Percentiles rank a stretch among this genome's conserved stretches.
Evolutionary conservation across 768 basidiomycete genomes (phyloP).

Genomic region (Mycena floridula): DNA sequence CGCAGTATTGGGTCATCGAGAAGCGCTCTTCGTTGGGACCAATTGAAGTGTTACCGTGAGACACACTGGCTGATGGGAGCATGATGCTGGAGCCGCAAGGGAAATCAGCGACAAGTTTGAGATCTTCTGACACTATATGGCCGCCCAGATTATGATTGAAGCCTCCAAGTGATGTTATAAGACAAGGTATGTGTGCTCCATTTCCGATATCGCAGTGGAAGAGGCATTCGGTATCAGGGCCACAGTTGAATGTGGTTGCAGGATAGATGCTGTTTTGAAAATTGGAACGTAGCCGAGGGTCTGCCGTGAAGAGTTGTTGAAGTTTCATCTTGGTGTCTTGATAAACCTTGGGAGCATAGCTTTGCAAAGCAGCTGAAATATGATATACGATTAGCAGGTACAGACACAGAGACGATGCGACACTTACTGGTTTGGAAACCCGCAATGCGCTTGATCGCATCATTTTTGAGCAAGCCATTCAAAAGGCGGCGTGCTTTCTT

Average conservation of each 20-base stretch:
- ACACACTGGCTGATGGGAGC: slow-evolving; percentile 10
- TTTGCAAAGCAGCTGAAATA: slow-evolving; percentile 4
- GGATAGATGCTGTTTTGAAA: slow-evolving; percentile 8
- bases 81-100: slow-evolving; percentile 12
- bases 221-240: slow-evolving; percentile 4
- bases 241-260: slow-evolving; percentile 11
- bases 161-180: slow-evolving; percentile 8
- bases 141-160: slow-evolving; percentile 11
- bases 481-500: background rate
- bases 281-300: slow-evolving; percentile 1
- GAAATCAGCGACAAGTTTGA: slow-evolving; percentile 12
- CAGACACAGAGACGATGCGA: background rate
- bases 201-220: slow-evolving; percentile 9
- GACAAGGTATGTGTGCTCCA: slow-evolving; percentile 5
- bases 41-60: slow-evolving; percentile 4
- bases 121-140: slow-evolving; percentile 13
- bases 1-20: slow-evolving; percentile 9
- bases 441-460: background rate
- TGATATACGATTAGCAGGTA: background rate
- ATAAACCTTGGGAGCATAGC: slow-evolving; percentile 7
- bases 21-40: background rate
- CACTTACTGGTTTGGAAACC: background rate
- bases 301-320: background rate
- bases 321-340: background rate
- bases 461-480: background rate